Evolutionary conservation across 345 rosid species (phyloP).

Genomic region (Sisymbrium altissimum): DNA sequence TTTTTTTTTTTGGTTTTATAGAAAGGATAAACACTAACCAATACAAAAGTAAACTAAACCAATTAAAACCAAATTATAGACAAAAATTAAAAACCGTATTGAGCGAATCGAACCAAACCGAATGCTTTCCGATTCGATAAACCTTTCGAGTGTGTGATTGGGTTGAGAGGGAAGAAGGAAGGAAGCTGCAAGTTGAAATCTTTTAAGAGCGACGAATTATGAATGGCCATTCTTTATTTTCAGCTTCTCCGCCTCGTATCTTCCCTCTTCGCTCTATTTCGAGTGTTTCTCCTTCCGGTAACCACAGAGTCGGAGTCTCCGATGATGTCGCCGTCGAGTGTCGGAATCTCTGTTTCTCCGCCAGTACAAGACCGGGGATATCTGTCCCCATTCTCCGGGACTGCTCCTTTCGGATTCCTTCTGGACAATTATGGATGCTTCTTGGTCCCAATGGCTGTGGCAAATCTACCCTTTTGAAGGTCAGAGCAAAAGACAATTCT

Average conservation of each 20-base stretch:
- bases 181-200: slow-evolving; percentile 9
- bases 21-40: no score
- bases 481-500: neutral
- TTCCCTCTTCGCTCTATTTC: slow-evolving; percentile 37
- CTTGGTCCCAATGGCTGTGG: slow-evolving; percentile 99
- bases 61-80: no score
- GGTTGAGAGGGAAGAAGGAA: slow-evolving; percentile 7
- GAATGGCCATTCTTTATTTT: slow-evolving; percentile 31
- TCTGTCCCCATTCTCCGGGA: slow-evolving; percentile 62
- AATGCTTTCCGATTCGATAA: neutral
- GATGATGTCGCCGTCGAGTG: slow-evolving; percentile 51
- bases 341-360: slow-evolving; percentile 65
- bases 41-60: no score
- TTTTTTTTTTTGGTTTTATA: no score
- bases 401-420: slow-evolving; percentile 70
- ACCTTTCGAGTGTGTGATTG: neutral
- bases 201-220: neutral
- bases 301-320: slow-evolving; percentile 41
- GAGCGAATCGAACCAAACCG: no score
- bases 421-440: slow-evolving; percentile 89
- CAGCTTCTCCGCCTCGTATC: slow-evolving; percentile 29
- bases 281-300: slow-evolving; percentile 7
- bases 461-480: slow-evolving; percentile 96
- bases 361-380: slow-evolving; percentile 49
- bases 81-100: no score